Percentiles rank a stretch among this genome's conserved stretches.
Evolutionary conservation across 2,329 filamentous ascomycete genomes (phyloP).

Genomic region (Rhinocladiella similis): DNA sequence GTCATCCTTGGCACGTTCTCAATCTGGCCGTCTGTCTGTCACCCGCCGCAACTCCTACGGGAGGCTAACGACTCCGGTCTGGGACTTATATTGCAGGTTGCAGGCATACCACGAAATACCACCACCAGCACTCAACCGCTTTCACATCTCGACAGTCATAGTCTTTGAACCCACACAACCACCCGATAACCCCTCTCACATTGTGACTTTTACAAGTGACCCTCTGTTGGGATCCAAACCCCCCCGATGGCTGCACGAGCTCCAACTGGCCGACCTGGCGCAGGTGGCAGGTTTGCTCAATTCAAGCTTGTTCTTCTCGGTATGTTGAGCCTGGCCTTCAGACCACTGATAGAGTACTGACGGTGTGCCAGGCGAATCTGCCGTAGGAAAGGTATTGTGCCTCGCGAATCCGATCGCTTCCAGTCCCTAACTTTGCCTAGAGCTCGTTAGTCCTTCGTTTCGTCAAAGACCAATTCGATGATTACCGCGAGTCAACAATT

Average conservation of each 20-base stretch:
- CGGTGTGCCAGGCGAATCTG: slow-evolving; percentile 77
- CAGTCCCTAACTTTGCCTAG: slow-evolving; percentile 48
- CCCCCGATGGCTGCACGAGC: slow-evolving; percentile 81
- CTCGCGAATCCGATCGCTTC: slow-evolving; percentile 9
- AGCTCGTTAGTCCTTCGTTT: slow-evolving; percentile 97
- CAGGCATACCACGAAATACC: neutral
- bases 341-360: slow-evolving; percentile 37
- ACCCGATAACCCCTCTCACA: no score
- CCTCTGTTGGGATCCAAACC: neutral
- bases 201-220: no score
- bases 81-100: neutral
- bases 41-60: neutral
- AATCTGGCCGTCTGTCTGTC: no score
- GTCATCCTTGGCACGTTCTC: slow-evolving; percentile 12
- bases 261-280: slow-evolving; percentile 66
- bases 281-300: slow-evolving; percentile 79
- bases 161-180: no score
- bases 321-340: slow-evolving; percentile 49
- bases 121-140: neutral
- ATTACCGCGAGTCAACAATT: slow-evolving; percentile 96
- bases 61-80: neutral
- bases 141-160: neutral
- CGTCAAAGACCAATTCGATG: slow-evolving; percentile 99
- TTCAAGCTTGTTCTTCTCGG: slow-evolving; percentile 98
- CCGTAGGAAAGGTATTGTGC: slow-evolving; percentile 83